Evolutionary conservation across 2,329 filamentous ascomycete species (phyloP).

Genomic region (Colletotrichum caudatum): DNA sequence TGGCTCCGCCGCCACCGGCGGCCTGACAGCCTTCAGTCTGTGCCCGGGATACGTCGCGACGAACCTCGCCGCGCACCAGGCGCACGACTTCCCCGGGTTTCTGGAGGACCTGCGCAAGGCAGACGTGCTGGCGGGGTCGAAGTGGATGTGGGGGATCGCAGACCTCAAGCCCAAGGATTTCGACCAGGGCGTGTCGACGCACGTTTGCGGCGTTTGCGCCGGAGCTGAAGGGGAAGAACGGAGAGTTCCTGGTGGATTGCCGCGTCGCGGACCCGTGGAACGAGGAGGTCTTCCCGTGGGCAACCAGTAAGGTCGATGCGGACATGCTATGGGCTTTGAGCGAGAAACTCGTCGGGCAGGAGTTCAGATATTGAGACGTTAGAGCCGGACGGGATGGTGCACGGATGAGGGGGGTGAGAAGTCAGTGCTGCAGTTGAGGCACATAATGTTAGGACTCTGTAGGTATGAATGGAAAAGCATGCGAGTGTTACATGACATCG

Average conservation of each 20-base stretch:
- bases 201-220: slow-evolving; percentile 35
- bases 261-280: slow-evolving; percentile 34
- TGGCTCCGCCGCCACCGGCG: slow-evolving; percentile 43
- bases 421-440: neutral
- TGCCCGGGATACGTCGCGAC: slow-evolving; percentile 69
- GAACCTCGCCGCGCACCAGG: slow-evolving; percentile 34
- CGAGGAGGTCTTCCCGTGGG: slow-evolving; percentile 37
- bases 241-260: slow-evolving; percentile 28
- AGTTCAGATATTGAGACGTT: slow-evolving; percentile 33
- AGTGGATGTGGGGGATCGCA: slow-evolving; percentile 20
- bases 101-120: slow-evolving; percentile 13
- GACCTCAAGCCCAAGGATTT: slow-evolving; percentile 21
- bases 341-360: slow-evolving; percentile 39
- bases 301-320: slow-evolving; percentile 27
- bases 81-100: slow-evolving; percentile 20
- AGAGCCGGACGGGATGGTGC: neutral
- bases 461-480: neutral
- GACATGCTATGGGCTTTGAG: slow-evolving; percentile 40
- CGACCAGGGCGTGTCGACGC: slow-evolving; percentile 33
- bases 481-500: neutral
- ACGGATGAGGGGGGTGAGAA: neutral
- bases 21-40: slow-evolving; percentile 57
- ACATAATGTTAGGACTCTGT: neutral
- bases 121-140: slow-evolving; percentile 28
- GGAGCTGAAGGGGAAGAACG: slow-evolving; percentile 28